Evolutionary conservation across 371 early-diverging fungal species (phyloP).

Genomic region (Thermomucor indicae-seudaticae): DNA sequence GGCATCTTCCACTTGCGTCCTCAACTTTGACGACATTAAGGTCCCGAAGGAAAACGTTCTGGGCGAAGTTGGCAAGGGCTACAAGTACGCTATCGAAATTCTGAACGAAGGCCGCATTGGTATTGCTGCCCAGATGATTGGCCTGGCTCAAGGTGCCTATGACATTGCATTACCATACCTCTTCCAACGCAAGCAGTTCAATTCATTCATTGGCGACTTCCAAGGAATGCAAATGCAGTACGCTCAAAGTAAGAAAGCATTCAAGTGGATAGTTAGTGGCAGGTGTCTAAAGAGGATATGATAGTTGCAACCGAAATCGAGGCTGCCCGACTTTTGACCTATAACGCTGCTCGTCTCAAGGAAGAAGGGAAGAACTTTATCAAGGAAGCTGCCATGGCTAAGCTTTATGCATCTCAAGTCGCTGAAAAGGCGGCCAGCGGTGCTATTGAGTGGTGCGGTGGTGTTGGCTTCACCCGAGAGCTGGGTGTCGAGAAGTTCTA

Average conservation of each 20-base stretch:
- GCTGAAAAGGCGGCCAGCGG: conserved; percentile 89
- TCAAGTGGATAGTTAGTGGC: too few relatives aligned
- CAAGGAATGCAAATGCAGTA: conserved; percentile 98
- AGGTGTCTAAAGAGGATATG: neutral
- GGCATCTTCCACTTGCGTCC: conserved; percentile 91
- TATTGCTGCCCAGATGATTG: conserved; percentile 98
- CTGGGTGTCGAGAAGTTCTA: conserved; percentile 88
- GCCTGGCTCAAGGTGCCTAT: conserved; percentile 93
- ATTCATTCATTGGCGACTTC: conserved; percentile 82
- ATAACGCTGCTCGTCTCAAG: conserved; percentile 96
- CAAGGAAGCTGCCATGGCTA: conserved; percentile 98
- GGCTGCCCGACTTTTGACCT: conserved; percentile 95
- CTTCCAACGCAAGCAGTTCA: conserved; percentile 96
- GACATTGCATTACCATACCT: conserved; percentile 90
- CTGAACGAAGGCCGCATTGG: conserved; percentile 98
- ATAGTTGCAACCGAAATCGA: conserved; percentile 89
- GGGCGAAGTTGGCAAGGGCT: conserved; percentile 95
- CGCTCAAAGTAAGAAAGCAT: conserved; percentile 66
- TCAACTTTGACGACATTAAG: conserved; percentile 91
- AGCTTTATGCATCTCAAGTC: conserved; percentile 92
- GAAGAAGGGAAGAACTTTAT: conserved; percentile 87
- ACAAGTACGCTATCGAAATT: conserved; percentile 98
- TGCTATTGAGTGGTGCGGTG: conserved; percentile 96
- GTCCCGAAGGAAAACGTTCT: conserved; percentile 87
- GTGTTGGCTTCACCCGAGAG: conserved; percentile 92